phyloP scores from a whole-genome alignment of 106 monocot genomes.

The Dioscorea alata region DNA sequence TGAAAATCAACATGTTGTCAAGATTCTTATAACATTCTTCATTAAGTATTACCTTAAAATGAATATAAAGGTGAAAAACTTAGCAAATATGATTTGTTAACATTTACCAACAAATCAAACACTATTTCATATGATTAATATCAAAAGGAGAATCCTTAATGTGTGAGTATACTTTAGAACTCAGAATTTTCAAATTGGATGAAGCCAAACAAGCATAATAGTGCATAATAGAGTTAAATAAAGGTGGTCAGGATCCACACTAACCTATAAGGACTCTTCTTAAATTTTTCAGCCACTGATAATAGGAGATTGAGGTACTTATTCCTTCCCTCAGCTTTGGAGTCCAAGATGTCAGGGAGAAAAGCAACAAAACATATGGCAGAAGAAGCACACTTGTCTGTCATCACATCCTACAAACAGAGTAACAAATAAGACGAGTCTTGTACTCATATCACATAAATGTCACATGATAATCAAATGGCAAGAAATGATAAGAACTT shows the following conservation, averaged over 20 bases:
- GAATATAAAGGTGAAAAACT: too few relatives aligned
- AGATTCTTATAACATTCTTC: too few relatives aligned
- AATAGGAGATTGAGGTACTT: conserved; percentile 70
- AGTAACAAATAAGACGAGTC: neutral
- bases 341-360: conserved; percentile 96
- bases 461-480: neutral
- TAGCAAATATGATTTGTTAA: too few relatives aligned
- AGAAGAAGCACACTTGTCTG: conserved; percentile 81
- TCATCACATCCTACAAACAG: conserved; percentile 73
- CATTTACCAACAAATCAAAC: too few relatives aligned
- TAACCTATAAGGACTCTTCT: conserved; percentile 92
- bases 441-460: neutral
- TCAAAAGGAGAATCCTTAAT: too few relatives aligned
- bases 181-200: too few relatives aligned
- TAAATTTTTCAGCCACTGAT: conserved; percentile 87
- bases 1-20: too few relatives aligned
- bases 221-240: too few relatives aligned
- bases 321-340: conserved; percentile 96
- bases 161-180: too few relatives aligned
- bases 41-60: too few relatives aligned
- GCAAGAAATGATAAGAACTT: conserved; percentile 12
- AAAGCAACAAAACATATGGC: conserved; percentile 96
- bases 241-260: neutral
- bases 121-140: too few relatives aligned
- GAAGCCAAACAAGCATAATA: too few relatives aligned